Base-by-base conservation (phyloP, 2,329 filamentous ascomycete genomes). In the Ophiostoma novo-ulmi region DNA sequence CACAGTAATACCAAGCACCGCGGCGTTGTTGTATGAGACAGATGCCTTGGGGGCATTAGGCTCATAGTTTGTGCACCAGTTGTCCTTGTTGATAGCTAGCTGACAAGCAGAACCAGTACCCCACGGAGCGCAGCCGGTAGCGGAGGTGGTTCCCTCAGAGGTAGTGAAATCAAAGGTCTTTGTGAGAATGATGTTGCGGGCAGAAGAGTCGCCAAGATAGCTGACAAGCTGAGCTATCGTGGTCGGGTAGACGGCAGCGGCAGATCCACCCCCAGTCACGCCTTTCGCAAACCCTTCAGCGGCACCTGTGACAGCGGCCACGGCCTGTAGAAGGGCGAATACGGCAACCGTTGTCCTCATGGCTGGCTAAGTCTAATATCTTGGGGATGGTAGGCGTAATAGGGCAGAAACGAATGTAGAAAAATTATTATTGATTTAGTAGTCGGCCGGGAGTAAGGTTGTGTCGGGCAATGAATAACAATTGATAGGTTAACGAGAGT, bases 11-110 rank as follows among this genome's bases (percentile, higher is more conserved):
- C 61, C 61, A 36, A 64, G 61, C 11, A 36, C 31, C 3, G 13
- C 61, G 35, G 61, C 61, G 14, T 64, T 64, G 31, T 64, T 36
- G 61, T 64, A 64, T 7, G 31, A 36, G 6, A 64, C 61, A 64
- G 61, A n/a, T 64, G 13, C 31, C 14, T 64, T 64, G 10, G 61
- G 61, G 7, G 61, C 61, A 64, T 38, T 64, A 5, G 61, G 61
- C 61, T 64, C 61, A 17, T 64, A 64, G 61, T 64, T 64, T 8
- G 61, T 64, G 61, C 61, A 64, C 61, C 61, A 64, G 35, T 64
- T 38, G 35, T 64, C 61, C 22, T 64, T 64, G 61, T 64, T 64
- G 61, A 64, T 64, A 6, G 61, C 61, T 17, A 64, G 8, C 61
- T 64, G 61, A 14, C 61, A 64, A n/a, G 61, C 17, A n/a, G 61